These are phyloP conservation scores for Tuber aestivum DNA, from an alignment of 495 filamentous ascomycete species.

Conservation along the genomic window DNA sequence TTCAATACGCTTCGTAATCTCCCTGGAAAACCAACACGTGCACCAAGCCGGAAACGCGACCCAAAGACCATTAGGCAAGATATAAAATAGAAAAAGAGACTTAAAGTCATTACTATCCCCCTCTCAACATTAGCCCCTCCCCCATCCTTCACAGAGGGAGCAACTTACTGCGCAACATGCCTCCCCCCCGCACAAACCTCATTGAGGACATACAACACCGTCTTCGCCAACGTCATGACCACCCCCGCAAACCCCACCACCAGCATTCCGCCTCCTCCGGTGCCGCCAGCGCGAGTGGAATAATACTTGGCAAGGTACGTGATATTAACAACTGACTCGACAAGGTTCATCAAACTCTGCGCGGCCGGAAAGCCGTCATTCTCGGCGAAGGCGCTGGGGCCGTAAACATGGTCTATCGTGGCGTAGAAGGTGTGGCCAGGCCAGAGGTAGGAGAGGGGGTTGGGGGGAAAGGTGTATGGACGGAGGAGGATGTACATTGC, in stretches of 20 bases:
- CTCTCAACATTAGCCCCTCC: background rate
- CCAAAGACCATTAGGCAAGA: conserved; percentile 24
- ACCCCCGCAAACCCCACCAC: conserved; percentile 62
- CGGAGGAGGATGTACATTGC: conserved; percentile 72
- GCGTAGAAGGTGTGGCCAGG: conserved; percentile 77
- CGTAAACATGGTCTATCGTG: conserved; percentile 75
- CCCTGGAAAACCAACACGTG: conserved; percentile 10
- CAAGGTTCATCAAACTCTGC: conserved; percentile 64
- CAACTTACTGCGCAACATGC: conserved; percentile 24
- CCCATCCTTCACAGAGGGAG: background rate
- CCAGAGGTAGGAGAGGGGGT: conserved; percentile 69
- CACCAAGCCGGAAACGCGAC: conserved; percentile 21
- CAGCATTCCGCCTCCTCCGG: conserved; percentile 48
- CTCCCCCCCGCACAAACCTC: conserved; percentile 17
- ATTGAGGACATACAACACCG: conserved; percentile 72
- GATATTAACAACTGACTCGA: conserved; percentile 67
- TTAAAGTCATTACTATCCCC: conserved; percentile 22
- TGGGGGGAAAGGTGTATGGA: conserved; percentile 77
- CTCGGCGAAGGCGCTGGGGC: conserved; percentile 66
- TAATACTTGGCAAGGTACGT: conserved; percentile 60
- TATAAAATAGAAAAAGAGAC: conserved; percentile 17
- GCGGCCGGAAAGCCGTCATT: conserved; percentile 74
- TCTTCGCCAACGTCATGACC: conserved; percentile 83
- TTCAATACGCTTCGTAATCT: conserved; percentile 7
- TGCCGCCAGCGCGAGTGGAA: conserved; percentile 57